A percentile compares a stretch with the other conserved stretches of the same genome.
Conservation (phyloP, 495 filamentous ascomycete species). For the Talaromyces borbonicus region DNA sequence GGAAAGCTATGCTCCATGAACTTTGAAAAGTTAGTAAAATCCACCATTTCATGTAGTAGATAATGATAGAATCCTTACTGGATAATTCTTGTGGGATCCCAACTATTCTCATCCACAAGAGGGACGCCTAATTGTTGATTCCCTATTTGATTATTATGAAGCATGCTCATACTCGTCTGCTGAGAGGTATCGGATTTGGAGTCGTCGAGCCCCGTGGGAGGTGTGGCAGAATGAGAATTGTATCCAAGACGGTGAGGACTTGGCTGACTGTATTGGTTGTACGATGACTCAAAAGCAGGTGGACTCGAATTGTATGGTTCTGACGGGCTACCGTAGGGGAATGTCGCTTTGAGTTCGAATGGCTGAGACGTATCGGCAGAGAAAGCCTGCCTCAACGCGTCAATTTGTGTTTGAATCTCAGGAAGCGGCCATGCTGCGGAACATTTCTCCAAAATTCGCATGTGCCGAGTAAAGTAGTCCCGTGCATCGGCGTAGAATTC, state of each 20-base stretch:
- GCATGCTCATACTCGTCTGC: slow-evolving; percentile 68
- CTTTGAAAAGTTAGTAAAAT: slow-evolving; percentile 32
- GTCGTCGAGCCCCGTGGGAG: slow-evolving; percentile 65
- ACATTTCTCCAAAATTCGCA: slow-evolving; percentile 88
- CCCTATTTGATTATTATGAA: slow-evolving; percentile 43
- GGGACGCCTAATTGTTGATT: slow-evolving; percentile 40
- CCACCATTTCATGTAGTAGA: neutral
- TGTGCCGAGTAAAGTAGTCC: slow-evolving; percentile 88
- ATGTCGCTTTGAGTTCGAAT: slow-evolving; percentile 80
- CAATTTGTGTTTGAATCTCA: slow-evolving; percentile 84
- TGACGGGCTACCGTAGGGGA: slow-evolving; percentile 79
- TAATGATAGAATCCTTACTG: slow-evolving; percentile 73
- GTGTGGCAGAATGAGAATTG: slow-evolving; percentile 66
- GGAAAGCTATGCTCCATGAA: slow-evolving; percentile 90
- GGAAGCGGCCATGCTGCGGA: slow-evolving; percentile 80
- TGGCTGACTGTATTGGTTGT: slow-evolving; percentile 27
- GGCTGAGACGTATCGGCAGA: slow-evolving; percentile 77
- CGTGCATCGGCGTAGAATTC: slow-evolving; percentile 76
- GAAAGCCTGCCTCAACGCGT: slow-evolving; percentile 84
- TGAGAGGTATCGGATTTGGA: slow-evolving; percentile 72
- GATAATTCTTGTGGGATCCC: slow-evolving; percentile 92
- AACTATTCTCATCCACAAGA: slow-evolving; percentile 59
- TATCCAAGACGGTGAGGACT: slow-evolving; percentile 63
- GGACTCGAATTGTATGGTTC: slow-evolving; percentile 54
- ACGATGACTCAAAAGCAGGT: slow-evolving; percentile 42